Evolutionary conservation across 768 basidiomycete genomes (phyloP), one percentile per base, ranked within the genome.

Genomic region (Boletus rubroflammeus): DNA sequence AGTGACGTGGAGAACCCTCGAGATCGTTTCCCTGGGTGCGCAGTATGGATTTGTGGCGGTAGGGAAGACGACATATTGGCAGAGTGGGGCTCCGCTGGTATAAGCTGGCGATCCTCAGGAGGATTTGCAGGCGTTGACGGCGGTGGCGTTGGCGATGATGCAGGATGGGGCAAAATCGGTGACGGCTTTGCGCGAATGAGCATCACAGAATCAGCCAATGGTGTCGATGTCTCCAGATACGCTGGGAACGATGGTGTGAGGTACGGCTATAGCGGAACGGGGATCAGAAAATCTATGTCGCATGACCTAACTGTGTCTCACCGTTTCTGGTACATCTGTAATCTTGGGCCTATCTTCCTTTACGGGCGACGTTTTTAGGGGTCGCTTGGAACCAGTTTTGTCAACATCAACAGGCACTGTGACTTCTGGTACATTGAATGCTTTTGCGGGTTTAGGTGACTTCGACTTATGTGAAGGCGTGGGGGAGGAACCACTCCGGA

Each of bases 191-290:
- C 64, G 25, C 72, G 73, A 43, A 60, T 49, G 44, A 62, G 57
- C 13, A 62, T 53, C 44, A 43, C 52, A 38, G 56, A 43, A 40
- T 52, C 53, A n/a, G 60, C 57, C 32, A 67, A 69, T 10, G 82
- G 83, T 5, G 82, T 84, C 2, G 83, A 85, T 26, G 81, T 83
- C 31, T 69, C 62, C 21, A 84, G 64, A 53, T 81, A 70, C 11
- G 76, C 71, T 29, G 80, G 78, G 59, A 83, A 84, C 7, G 82
- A 83, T 4, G 81, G 82, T 1, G 81, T 81, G 19, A 80, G 65
- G 54, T 76, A 81, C n/a, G 71, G 68, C 80, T 76, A 56, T 60
- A 40, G 28, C 34, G 43, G 35, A 44, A 53, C 31, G 42, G 29
- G 32, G 3, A 42, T 70, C 53, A 70, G 57, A 45, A 35, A 47